Evolutionary conservation across 2,329 filamentous ascomycete species (phyloP), one percentile per base, ranked within the genome.

Genomic region (Verticillium longisporum): DNA sequence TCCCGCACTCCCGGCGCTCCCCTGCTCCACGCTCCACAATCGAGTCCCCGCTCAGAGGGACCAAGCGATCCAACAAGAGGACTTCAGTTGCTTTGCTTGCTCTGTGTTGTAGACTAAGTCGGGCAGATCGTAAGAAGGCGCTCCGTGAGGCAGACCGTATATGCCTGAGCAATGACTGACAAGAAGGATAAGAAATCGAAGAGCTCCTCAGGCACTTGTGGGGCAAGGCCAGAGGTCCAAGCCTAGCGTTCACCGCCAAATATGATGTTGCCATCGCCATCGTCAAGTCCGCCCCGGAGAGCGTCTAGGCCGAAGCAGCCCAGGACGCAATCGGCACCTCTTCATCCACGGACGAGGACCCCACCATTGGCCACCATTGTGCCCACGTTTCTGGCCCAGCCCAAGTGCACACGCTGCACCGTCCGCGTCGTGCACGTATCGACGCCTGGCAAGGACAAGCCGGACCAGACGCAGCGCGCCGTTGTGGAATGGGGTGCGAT

Each of bases 311-410:
- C 45, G 7, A 50, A 11, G 45, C 45, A 21, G 45, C 45, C 45
- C n/a, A 50, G 45, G 45, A 50, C 45, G 7, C 45, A 50, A 7
- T 50, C 45, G 45, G 45, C 45, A 21, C 34, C 55, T 7, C 62
- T 64, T 58, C 62, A 65, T 57, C 62, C 62, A 2, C 54, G 62
- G 21, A 65, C 63, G 13, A 64, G 62, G 57, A 65, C 63, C 18
- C 63, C 63, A 13, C 41, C 59, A 31, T 38, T 57, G 38, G 60
- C 60, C 6, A 64, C 62, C 33, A 61, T 62, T 18, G 62, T 65
- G 33, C 57, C 60, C 18, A 58, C 62, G 55, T 65, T 65, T 38
- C 56, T 65, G 26, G 56, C 41, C 36, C 57, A 60, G 61, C 45
- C 58, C 9, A 57, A 59, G 18, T 65, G 63, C 59, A 62, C 59